Percentiles rank a stretch among this genome's conserved stretches.
These are phyloP conservation scores for Fusarium sp. DNA, from an alignment of 2,329 filamentous ascomycete species.

Conservation along the genomic window DNA sequence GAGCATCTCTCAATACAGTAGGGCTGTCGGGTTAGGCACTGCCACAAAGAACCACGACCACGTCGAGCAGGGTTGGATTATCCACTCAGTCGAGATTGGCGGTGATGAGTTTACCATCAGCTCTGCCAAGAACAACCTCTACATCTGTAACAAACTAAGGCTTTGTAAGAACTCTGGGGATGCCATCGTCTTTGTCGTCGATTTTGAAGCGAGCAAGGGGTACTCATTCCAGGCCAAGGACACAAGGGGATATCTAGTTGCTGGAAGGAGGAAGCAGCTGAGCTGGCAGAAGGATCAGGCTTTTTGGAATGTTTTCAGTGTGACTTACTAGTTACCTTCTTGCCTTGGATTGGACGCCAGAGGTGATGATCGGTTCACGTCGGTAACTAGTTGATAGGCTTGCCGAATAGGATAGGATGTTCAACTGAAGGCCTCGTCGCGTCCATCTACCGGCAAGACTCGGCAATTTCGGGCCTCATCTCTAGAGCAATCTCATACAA, in stretches of 20 bases:
- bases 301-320: background rate
- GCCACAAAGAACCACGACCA: background rate
- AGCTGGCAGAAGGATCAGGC: background rate
- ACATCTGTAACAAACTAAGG: background rate
- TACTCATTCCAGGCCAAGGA: background rate
- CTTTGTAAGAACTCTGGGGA: background rate
- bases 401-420: background rate
- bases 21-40: background rate
- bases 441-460: background rate
- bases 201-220: background rate
- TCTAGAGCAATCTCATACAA: background rate
- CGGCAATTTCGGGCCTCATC: background rate
- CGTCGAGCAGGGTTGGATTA: background rate
- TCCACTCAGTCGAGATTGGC: background rate
- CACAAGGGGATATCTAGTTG: background rate
- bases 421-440: background rate
- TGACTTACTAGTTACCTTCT: background rate
- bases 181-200: background rate
- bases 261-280: background rate
- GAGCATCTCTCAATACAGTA: background rate
- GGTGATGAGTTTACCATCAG: background rate
- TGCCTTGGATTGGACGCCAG: background rate
- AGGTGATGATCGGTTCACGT: background rate
- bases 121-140: background rate
- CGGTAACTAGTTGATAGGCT: background rate